A percentile compares a stretch with the other conserved stretches of the same genome.
Conservation (phyloP, 2,329 filamentous ascomycete species). For the Graphiopsis chlorocephala region DNA sequence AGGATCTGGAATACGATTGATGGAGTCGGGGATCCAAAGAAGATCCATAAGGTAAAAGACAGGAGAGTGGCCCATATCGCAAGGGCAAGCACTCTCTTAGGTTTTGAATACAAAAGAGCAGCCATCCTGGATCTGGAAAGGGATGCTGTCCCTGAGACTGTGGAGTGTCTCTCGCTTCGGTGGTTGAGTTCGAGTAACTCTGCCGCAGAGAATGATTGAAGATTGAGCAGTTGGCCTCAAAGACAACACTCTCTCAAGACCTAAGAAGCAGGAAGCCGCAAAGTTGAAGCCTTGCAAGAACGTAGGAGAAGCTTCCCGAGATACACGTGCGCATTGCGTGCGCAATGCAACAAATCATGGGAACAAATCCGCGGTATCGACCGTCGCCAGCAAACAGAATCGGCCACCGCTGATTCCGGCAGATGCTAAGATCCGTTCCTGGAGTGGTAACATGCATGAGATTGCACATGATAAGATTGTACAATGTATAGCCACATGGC, state of each 20-base stretch:
- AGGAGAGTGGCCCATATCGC: not conserved
- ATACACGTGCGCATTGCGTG: not conserved
- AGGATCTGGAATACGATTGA: not conserved
- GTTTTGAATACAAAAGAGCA: not conserved
- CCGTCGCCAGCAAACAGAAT: not conserved
- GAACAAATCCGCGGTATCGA: not conserved
- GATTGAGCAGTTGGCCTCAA: too few relatives aligned
- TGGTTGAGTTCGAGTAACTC: too few relatives aligned
- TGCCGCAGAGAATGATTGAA: too few relatives aligned
- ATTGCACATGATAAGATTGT: not conserved
- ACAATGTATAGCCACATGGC: not conserved
- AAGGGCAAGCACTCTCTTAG: not conserved
- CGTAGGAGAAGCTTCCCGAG: not conserved
- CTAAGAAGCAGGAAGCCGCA: not conserved
- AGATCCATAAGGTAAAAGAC: not conserved
- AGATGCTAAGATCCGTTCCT: not conserved
- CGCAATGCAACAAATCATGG: not conserved
- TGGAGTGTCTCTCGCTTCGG: too few relatives aligned
- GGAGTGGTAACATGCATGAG: not conserved
- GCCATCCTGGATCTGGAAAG: not conserved
- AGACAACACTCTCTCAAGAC: too few relatives aligned
- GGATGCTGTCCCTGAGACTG: too few relatives aligned
- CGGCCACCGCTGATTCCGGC: not conserved
- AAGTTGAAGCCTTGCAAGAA: not conserved
- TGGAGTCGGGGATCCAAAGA: not conserved